A percentile compares a stretch with the other conserved stretches of the same genome.
Conservation (phyloP, 2,329 filamentous ascomycete genomes). For the Verticillium nonalfalfae region DNA sequence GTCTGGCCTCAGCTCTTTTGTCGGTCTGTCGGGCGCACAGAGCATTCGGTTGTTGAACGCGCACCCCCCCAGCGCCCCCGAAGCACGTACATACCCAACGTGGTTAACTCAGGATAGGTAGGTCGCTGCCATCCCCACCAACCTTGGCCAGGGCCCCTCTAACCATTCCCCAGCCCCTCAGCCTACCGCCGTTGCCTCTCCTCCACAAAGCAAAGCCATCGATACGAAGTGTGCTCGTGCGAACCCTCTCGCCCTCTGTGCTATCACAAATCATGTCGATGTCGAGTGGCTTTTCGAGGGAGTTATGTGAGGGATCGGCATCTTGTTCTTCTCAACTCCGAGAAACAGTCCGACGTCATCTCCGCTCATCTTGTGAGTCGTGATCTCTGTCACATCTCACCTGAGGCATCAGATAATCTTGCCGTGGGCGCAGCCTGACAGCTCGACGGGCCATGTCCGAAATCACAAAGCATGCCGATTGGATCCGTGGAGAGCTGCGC, state of each 20-base stretch:
- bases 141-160: not conserved
- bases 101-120: too few species aligned
- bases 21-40: not conserved
- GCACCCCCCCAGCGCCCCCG: too few species aligned
- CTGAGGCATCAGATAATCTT: not conserved
- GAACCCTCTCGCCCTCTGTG: not conserved
- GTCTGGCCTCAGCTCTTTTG: not conserved
- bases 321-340: not conserved
- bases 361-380: not conserved
- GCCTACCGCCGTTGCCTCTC: not conserved
- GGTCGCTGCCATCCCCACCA: not conserved
- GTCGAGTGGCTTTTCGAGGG: not conserved
- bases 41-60: too few species aligned
- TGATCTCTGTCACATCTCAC: not conserved
- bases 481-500: not conserved
- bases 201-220: not conserved
- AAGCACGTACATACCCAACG: too few species aligned
- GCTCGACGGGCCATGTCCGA: not conserved
- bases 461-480: not conserved
- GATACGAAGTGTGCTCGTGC: too few species aligned
- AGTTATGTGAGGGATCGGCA: not conserved
- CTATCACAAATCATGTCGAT: not conserved
- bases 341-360: not conserved
- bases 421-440: not conserved
- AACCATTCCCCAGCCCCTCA: not conserved